These are phyloP conservation scores for Gossypium schwendimanii DNA, from an alignment of 441 rosid genomes.

Conservation along the genomic window DNA sequence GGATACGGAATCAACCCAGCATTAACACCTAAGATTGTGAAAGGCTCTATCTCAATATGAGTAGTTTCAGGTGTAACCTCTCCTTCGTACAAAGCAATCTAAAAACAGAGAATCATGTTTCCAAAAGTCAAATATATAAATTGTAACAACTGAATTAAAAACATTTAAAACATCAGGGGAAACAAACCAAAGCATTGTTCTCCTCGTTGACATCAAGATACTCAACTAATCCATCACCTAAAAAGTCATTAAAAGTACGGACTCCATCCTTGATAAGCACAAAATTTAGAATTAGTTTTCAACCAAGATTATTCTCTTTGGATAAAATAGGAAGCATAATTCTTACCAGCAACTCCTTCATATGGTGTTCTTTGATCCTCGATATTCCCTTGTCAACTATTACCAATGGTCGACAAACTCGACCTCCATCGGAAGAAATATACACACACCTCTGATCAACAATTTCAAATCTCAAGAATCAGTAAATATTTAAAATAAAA, in stretches of 20 bases:
- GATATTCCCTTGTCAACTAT: slow-evolving; percentile 90
- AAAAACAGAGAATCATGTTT: slow-evolving; percentile 18
- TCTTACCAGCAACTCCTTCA: slow-evolving; percentile 79
- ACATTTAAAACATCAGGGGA: slow-evolving; percentile 9
- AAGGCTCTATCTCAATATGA: slow-evolving; percentile 96
- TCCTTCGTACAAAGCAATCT: slow-evolving; percentile 89
- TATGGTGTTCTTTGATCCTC: slow-evolving; percentile 83
- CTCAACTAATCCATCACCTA: slow-evolving; percentile 82
- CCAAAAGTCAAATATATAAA: slow-evolving; percentile 9
- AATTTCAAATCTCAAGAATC: slow-evolving; percentile 18
- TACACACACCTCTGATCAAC: slow-evolving; percentile 65
- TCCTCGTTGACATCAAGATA: slow-evolving; percentile 99
- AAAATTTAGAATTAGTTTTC: slow-evolving; percentile 23
- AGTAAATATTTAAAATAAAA: slow-evolving; percentile 13
- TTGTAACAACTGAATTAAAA: slow-evolving; percentile 7
- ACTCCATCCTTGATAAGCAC: slow-evolving; percentile 60
- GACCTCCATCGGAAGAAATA: slow-evolving; percentile 98
- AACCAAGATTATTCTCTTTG: slow-evolving; percentile 5
- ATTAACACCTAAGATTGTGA: slow-evolving; percentile 90
- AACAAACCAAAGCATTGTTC: slow-evolving; percentile 86
- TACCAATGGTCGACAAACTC: slow-evolving; percentile 97
- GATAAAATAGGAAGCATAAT: slow-evolving; percentile 17
- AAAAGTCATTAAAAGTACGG: slow-evolving; percentile 81
- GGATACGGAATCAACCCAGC: slow-evolving; percentile 97
- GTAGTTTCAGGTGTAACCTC: slow-evolving; percentile 70